Evolutionary conservation across 2,329 filamentous ascomycete species (phyloP), one percentile per base, ranked within the genome.

Genomic region (Venturiaceae sp.): DNA sequence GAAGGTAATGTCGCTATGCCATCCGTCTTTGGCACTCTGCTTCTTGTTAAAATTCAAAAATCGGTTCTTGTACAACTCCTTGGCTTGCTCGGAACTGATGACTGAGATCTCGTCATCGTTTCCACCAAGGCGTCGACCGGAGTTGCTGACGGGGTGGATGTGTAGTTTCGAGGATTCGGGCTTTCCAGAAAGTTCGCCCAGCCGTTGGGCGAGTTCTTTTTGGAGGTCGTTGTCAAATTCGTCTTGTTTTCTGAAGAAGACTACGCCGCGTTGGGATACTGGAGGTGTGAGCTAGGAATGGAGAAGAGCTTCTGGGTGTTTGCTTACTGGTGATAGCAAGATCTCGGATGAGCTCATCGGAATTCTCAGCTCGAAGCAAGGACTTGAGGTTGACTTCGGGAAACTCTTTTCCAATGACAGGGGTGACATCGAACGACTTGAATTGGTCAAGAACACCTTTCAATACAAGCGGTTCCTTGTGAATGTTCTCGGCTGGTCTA

Each of bases 191-290:
- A 86, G 73, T 64, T 81, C 72, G 8, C 85, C 84, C 1, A 88
- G 75, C 1, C 77, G 75, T 13, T 83, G 75, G 34, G 82, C 81
- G 0, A 89, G 75, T 57, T 83, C 73, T 71, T 89, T 89, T 65
- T 87, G 84, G 2, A 85, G 76, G 1, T 83, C 81, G 65, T 86
- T 80, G 62, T 77, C 79, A 37, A 87, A 70, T 65, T 78, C 74
- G 64, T 83, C 72, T 62, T 89, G 85, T 32, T 80, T 77, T 21
- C 84, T 80, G 72, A 88, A 86, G 73, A 88, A 87, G 33, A 88
- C 84, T 3, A 88, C 85, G 9, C 85, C 85, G 0, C 85, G 80
- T 60, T 83, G 80, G 1, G 85, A 87, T 63, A 88, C 84, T 86
- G 55, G 14, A 11, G 32, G 5, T 21, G 2, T 32, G 57, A 41